phyloP scores from a whole-genome alignment of 352 stramenopile species.

The Globisporangium nunn region DNA sequence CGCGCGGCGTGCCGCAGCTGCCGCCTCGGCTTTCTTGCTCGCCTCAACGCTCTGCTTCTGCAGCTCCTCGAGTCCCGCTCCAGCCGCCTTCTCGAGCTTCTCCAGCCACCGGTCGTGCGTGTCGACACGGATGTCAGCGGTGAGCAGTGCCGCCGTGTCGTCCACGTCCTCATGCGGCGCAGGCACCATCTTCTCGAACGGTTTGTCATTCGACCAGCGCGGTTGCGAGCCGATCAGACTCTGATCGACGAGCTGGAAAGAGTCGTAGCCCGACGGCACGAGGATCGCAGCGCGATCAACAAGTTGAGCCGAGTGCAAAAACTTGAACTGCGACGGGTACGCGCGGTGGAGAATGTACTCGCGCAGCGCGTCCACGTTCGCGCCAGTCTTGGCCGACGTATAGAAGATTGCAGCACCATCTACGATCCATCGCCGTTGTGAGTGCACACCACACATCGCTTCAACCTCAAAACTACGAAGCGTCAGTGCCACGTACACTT shows the following conservation, averaged over 20 bases:
- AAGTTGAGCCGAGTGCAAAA: slow-evolving; percentile 56
- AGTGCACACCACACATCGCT: neutral
- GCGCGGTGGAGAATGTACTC: slow-evolving; percentile 75
- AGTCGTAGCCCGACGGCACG: slow-evolving; percentile 75
- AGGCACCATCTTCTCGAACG: slow-evolving; percentile 77
- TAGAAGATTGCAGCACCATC: slow-evolving; percentile 73
- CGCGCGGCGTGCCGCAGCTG: slow-evolving; percentile 52
- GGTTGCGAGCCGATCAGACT: slow-evolving; percentile 70
- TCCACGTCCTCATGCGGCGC: slow-evolving; percentile 35
- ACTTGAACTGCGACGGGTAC: slow-evolving; percentile 64
- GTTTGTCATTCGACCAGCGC: slow-evolving; percentile 66
- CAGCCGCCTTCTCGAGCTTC: slow-evolving; percentile 75
- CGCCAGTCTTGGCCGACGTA: slow-evolving; percentile 72
- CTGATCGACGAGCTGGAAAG: slow-evolving; percentile 62
- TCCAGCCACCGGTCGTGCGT: slow-evolving; percentile 71
- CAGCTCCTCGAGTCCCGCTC: slow-evolving; percentile 65
- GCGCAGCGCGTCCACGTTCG: slow-evolving; percentile 65
- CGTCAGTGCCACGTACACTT: slow-evolving; percentile 36
- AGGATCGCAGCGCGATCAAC: slow-evolving; percentile 68
- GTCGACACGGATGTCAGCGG: slow-evolving; percentile 56
- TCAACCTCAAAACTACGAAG: no score
- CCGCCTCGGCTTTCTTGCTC: slow-evolving; percentile 71
- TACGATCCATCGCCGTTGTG: slow-evolving; percentile 8
- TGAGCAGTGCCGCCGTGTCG: slow-evolving; percentile 22
- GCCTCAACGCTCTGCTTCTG: slow-evolving; percentile 84